These are phyloP conservation scores for Primulina huaijiensis DNA, from an alignment of 257 asterid genomes.

Conservation along the genomic window DNA sequence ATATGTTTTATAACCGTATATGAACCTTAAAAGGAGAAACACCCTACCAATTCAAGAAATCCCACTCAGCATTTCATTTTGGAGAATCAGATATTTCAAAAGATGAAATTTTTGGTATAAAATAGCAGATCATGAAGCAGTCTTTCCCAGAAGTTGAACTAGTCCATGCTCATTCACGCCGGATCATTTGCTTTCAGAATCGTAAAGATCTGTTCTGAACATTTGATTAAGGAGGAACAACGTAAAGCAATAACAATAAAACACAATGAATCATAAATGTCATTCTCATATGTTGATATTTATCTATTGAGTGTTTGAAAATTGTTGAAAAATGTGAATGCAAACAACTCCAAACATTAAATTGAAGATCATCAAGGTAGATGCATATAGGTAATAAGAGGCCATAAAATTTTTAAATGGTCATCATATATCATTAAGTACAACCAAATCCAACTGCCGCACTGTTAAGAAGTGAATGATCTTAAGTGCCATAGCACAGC, in stretches of 20 bases:
- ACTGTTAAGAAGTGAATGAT: background rate
- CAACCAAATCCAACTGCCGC: background rate
- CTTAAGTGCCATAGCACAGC: background rate
- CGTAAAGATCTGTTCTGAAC: conserved; percentile 37
- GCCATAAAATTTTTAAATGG: background rate
- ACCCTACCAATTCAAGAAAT: background rate
- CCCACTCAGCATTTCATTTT: background rate
- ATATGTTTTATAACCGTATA: background rate
- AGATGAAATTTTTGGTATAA: background rate
- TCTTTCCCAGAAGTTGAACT: conserved; percentile 11
- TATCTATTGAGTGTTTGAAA: background rate
- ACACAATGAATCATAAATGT: background rate
- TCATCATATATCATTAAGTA: no score
- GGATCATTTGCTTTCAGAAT: conserved; percentile 38
- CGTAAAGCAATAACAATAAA: background rate
- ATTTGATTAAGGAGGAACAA: conserved; percentile 32
- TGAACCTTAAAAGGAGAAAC: background rate
- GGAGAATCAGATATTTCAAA: background rate
- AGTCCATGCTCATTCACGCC: conserved; percentile 25
- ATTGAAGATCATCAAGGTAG: background rate
- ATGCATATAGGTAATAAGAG: background rate
- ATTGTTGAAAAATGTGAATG: background rate
- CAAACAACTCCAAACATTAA: background rate
- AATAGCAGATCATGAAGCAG: background rate
- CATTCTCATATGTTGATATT: background rate